Percentiles rank a stretch among this genome's conserved stretches.
phyloP scores from a whole-genome alignment of 2,329 filamentous ascomycete genomes.

The Ophiostoma pallidulum region DNA sequence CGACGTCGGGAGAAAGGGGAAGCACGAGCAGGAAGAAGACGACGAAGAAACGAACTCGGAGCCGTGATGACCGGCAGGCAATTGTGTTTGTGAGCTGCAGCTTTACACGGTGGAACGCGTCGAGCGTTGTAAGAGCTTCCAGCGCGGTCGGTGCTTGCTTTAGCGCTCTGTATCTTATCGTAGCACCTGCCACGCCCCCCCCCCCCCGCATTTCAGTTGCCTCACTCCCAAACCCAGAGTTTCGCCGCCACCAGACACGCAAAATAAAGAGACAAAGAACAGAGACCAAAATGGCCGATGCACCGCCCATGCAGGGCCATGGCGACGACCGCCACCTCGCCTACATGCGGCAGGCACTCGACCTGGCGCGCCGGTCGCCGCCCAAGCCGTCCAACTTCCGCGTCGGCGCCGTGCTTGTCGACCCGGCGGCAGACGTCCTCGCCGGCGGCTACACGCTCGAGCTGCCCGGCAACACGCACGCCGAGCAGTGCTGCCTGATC shows the following conservation, averaged over 20 bases:
- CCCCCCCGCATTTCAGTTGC: too few relatives aligned
- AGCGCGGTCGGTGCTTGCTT: too few relatives aligned
- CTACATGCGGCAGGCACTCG: slow-evolving; percentile 61
- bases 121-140: too few relatives aligned
- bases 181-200: too few relatives aligned
- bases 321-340: slow-evolving; percentile 35
- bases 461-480: slow-evolving; percentile 85
- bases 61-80: too few relatives aligned
- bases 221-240: too few relatives aligned
- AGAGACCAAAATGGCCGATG: slow-evolving; percentile 2
- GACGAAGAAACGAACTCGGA: too few relatives aligned
- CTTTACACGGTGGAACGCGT: too few relatives aligned
- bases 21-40: too few relatives aligned
- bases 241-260: too few relatives aligned
- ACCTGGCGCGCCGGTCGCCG: slow-evolving; percentile 68
- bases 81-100: not conserved
- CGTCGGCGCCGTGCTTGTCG: slow-evolving; percentile 81
- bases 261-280: not conserved
- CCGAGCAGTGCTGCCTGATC: slow-evolving; percentile 82
- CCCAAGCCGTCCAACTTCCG: slow-evolving; percentile 87
- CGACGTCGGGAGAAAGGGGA: not conserved
- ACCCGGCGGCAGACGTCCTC: slow-evolving; percentile 26
- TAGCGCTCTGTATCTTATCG: too few relatives aligned
- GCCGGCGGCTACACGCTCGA: slow-evolving; percentile 69
- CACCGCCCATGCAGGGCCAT: not conserved